These are phyloP conservation scores for Lactarius sp. DNA, from an alignment of 768 basidiomycete species.

Conservation along the genomic window DNA sequence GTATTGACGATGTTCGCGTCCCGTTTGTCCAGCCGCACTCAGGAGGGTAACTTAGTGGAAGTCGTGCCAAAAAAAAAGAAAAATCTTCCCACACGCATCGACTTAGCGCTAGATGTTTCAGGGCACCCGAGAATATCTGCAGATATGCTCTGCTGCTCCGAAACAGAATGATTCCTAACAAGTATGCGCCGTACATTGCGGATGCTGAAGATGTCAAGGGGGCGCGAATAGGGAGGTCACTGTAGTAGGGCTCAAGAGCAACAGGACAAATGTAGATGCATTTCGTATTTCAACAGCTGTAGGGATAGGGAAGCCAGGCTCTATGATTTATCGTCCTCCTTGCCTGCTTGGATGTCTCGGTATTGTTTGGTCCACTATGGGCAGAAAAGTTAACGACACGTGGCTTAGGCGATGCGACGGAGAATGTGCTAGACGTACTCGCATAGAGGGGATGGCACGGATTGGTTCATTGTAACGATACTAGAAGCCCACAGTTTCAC, in stretches of 20 bases:
- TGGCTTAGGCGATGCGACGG: background rate
- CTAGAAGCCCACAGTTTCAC: background rate
- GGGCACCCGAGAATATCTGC: background rate
- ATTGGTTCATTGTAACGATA: conserved; percentile 22
- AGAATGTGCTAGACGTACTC: conserved; percentile 10
- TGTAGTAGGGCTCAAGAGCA: background rate
- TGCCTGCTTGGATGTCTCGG: conserved; percentile 10
- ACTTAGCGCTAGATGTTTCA: background rate
- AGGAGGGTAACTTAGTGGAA: background rate
- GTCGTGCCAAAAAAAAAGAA: background rate
- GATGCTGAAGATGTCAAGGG: background rate
- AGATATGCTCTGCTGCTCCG: background rate
- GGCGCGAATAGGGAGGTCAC: background rate
- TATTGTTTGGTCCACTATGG: conserved; percentile 25
- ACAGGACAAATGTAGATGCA: background rate
- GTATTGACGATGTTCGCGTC: background rate
- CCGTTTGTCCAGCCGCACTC: background rate
- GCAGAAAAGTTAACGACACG: background rate
- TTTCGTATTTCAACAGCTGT: background rate
- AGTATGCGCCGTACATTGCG: background rate
- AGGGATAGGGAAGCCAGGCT: background rate
- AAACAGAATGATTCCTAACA: background rate
- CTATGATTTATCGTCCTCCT: conserved; percentile 22
- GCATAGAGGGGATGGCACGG: conserved; percentile 26
- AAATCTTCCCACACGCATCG: background rate